Percentiles rank a stretch among this genome's conserved stretches.
Evolutionary conservation across 495 filamentous ascomycete genomes (phyloP).

Genomic region (Sordaria brevicollis): DNA sequence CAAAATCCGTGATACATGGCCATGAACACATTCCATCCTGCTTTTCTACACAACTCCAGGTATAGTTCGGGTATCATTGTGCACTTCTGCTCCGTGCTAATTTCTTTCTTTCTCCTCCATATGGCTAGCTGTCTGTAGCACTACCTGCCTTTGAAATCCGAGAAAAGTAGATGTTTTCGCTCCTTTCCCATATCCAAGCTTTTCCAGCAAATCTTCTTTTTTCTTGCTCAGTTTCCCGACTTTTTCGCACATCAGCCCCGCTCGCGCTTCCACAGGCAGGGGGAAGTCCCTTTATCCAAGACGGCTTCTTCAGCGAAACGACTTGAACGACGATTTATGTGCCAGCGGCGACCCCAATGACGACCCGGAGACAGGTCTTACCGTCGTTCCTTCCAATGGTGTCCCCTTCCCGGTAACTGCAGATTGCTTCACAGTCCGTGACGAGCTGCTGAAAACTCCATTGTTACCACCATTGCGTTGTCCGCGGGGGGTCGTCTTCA

Average conservation of each 20-base stretch:
- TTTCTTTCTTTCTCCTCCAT: neutral
- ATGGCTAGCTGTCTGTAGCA: neutral
- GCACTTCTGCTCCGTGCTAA: neutral
- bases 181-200: neutral
- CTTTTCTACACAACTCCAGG: neutral
- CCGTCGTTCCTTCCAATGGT: neutral
- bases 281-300: neutral
- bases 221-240: neutral
- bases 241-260: neutral
- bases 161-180: neutral
- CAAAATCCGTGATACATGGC: neutral
- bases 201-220: neutral
- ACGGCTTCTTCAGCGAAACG: constrained; percentile 31
- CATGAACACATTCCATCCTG: neutral
- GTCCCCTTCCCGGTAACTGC: neutral
- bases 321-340: constrained; percentile 51
- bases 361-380: neutral
- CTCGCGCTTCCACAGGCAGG: neutral
- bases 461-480: constrained; percentile 8
- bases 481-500: neutral
- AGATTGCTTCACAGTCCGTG: neutral
- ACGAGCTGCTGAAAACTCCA: neutral
- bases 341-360: constrained; percentile 44
- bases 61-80: neutral
- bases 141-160: neutral